These are phyloP conservation scores for Marasmius fiardii DNA, from an alignment of 1,284 basidiomycete genomes.

Conservation along the genomic window DNA sequence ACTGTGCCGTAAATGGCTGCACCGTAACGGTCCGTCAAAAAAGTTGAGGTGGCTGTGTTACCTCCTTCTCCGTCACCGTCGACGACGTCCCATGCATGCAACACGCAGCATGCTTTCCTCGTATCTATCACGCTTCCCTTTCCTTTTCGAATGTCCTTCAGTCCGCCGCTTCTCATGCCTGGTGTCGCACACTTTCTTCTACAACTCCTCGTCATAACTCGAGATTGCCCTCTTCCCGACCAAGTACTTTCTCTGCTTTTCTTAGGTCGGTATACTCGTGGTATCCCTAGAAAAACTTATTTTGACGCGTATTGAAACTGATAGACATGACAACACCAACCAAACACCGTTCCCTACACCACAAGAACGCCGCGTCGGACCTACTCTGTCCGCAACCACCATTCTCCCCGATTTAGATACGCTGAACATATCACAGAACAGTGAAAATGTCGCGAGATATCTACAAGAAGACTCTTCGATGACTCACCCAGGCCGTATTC, in stretches of 20 bases:
- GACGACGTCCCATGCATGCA: conserved; percentile 53
- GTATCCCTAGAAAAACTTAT: neutral
- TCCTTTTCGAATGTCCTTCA: conserved; percentile 43
- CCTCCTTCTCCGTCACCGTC: neutral
- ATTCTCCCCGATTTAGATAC: no score
- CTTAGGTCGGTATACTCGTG: neutral
- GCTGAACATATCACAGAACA: no score
- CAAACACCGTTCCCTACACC: no score
- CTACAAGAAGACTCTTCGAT: no score
- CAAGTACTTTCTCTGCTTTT: neutral
- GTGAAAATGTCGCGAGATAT: no score
- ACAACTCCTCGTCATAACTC: neutral
- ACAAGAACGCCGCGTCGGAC: no score
- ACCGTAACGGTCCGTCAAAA: neutral
- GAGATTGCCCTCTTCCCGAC: neutral
- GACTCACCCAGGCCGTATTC: no score
- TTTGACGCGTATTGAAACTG: neutral
- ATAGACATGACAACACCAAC: no score
- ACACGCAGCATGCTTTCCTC: conserved; percentile 41
- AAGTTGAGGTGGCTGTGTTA: neutral
- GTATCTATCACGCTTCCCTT: conserved; percentile 27
- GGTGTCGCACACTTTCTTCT: conserved; percentile 24
- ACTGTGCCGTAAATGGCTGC: neutral
- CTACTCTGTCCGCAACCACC: no score
- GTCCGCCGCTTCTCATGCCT: conserved; percentile 50